Base-by-base conservation (phyloP, 2,329 filamentous ascomycete genomes). In the Colletotrichum navitas region DNA sequence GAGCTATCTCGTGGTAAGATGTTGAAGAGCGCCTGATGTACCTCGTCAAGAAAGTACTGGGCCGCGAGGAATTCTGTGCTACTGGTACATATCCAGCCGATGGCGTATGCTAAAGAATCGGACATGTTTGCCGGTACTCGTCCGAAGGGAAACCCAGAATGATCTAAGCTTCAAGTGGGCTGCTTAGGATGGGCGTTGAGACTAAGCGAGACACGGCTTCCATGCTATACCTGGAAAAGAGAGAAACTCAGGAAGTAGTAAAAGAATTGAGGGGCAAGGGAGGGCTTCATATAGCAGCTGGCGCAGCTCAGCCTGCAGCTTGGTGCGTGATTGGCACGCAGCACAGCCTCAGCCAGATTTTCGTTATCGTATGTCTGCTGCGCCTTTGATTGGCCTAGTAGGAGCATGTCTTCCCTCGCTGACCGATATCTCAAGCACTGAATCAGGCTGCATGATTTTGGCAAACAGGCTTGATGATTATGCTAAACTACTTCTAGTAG, bases 1-100 rank as follows among this genome's bases (percentile, higher is more conserved):
- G 78, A 79, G 34, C 6, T 71, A 16, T 79, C 77, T 10, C 51
- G 16, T 70, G 73, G 6, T 21, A 55, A 14, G 66, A 75, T 2
- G 36, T 72, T 14, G 73, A 74, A 16, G 49, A 72, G 43, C 43
- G 73, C 0, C 34, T 51, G 16, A 29, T 61, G 29, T n/a, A 11
- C 24, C 21, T 49, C 58, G 45, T 61, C 41, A 10, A 61, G 41
- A 10, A 32, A 61, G 3, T 18, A n/a, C 11, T 21, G 21, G 4
- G 58, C 58, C 5, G 58, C 41, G 14, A 29, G 5, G 58, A 18
- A 43, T 18, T 61, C 58, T 12, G 21, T 10, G 5, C 6, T 1
- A 2, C 21, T 49, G 29, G 59, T 24, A 24, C 59, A 32, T 5
- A 24, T 51, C 59, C 59, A 49, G 6, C 41, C 59, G 41, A 36